Base-by-base conservation (phyloP, 192 early-diverging fungal genomes). In the Rhizophagus clarus region DNA sequence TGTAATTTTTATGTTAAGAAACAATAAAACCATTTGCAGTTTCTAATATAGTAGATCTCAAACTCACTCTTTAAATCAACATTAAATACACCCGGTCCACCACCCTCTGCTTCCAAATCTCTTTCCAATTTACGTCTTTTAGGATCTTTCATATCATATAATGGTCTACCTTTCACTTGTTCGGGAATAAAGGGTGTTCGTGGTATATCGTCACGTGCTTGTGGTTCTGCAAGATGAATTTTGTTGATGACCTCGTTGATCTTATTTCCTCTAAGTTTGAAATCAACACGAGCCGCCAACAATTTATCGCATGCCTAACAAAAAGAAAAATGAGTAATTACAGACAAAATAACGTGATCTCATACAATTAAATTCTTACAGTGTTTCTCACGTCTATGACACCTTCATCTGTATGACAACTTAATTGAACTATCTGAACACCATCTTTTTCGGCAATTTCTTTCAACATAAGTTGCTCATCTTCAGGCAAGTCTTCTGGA, bases 41-140 rank as follows among this genome's bases (percentile, higher is more conserved):
- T 22, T 20, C 51, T 7, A 42, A 22, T 56, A 22, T 22, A 22
- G 4, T 56, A 56, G 4, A 56, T 56, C 49, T 20, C 15, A 20
- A 64, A 86, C 85, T 71, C 74, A 90, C 89, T 98, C 84, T 97
- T 95, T 82, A 98, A 90, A 80, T 99, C 95, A 70, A 97, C 92
- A 85, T 90, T 97, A 90, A 92, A 99, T 11, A 99, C 97, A 86
- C 98, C 98, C 34, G 98, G 91, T 61, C 98, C 98, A 70, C 98
- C 98, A 42, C 88, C 84, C 77, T 95, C 94, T 1, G 83, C 78
- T 88, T 99, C 98, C 40, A 99, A 79, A 82, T 99, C 97, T 78
- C 91, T 92, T 86, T 96, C 98, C 20, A 98, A 90, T 68, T 87
- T 88, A 64, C 85, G 89, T 63, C 96, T 91, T 74, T 94, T 92